A percentile compares a stretch with the other conserved stretches of the same genome.
Evolutionary conservation across 257 asterid species (phyloP).

Genomic region (Solanum megistacrolobum): DNA sequence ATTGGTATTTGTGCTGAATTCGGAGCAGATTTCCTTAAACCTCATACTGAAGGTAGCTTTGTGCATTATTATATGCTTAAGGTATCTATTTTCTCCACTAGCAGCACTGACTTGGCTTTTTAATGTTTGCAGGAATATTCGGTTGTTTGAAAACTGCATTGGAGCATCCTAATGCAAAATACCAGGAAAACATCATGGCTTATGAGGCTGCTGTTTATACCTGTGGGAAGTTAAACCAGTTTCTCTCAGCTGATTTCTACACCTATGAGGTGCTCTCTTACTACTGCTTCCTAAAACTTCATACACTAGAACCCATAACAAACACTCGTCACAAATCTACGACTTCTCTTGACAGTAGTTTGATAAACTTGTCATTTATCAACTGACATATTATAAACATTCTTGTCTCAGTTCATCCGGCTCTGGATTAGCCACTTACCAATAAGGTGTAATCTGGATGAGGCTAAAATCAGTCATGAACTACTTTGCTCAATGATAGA

Average conservation of each 20-base stretch:
- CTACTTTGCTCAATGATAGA: conserved; percentile 2
- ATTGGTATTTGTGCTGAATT: conserved; percentile 1
- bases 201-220: neutral
- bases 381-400: neutral
- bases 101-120: neutral
- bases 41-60: neutral
- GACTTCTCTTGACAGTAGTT: neutral
- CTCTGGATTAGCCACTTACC: neutral
- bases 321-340: neutral
- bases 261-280: neutral
- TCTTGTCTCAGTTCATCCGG: neutral
- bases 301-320: neutral
- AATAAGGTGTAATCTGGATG: neutral
- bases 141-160: neutral
- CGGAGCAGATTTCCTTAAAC: neutral
- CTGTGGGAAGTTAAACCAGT: neutral
- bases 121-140: neutral
- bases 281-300: neutral
- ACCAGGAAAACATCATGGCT: neutral
- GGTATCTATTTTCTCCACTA: neutral
- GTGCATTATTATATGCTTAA: neutral
- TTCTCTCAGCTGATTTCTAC: neutral
- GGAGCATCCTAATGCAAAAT: neutral
- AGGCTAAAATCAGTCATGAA: neutral
- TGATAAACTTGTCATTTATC: neutral